Base-by-base conservation (phyloP, 148 eudicot species). In the Fagopyrum esculentum region DNA sequence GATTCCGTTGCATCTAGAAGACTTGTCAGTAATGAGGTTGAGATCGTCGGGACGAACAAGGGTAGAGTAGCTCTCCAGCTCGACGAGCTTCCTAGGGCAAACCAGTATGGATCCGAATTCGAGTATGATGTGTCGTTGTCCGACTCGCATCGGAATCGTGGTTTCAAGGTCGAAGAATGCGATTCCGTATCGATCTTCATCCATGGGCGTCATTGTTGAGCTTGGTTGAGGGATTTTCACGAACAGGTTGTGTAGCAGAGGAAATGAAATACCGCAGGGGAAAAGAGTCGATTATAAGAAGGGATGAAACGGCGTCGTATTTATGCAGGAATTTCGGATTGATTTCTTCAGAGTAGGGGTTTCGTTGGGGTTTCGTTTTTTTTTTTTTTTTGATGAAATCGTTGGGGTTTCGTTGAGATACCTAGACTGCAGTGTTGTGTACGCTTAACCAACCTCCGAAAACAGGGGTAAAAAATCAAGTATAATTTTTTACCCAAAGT, bases 51-150 rank as follows among this genome's bases (percentile, higher is more conserved):
- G 98, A 35, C 87, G 77, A 51, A 92, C 83, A 6, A 92, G 84
- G 30, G 96, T 85, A 26, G 92, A 86, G 90, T 86, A 95, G 77
- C 74, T 89, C 10, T 88, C 86, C 1, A 92, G 89, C 86, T 92
- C 97, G 26, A 83, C 81, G 1, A 95, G 88, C 86, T 84, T 95
- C 74, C 77, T 87, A 64, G 98, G 96, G 78, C 96, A 90, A 7
- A 95, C 98, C 45, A 92, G 78, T 8, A 95, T 91, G 54, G 96
- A 86, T 15, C 98, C 98, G 76, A 95, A 95, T 82, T 95, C 98
- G 47, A 95, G 79, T 4, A 95, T 69, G 0, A 87, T 85, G 72
- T 74, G 84, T 0, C 85, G 73, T 76, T 86, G 87, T 1, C 96
- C 97, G 15, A 77, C 4, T 50, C 87, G 82, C n/a, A 79, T 75